A percentile compares a stretch with the other conserved stretches of the same genome.
These are phyloP conservation scores for Trichophyton verrucosum DNA, from an alignment of 2,329 filamentous ascomycete genomes.

Conservation along the genomic window DNA sequence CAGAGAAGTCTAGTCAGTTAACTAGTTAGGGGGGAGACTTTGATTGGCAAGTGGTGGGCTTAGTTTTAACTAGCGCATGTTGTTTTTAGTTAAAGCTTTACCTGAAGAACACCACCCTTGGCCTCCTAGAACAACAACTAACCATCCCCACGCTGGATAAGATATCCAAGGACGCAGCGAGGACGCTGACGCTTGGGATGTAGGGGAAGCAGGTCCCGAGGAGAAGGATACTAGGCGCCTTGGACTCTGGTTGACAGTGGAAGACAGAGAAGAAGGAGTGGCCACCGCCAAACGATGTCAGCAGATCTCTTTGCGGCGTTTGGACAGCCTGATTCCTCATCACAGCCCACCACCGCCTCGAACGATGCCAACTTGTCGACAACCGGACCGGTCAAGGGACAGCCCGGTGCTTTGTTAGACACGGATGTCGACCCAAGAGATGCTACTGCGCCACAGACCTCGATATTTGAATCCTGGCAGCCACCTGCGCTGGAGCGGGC, in stretches of 20 bases:
- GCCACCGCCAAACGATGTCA: slow-evolving; percentile 31
- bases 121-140: not conserved
- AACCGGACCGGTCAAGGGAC: not conserved
- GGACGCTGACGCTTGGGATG: not conserved
- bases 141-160: not conserved
- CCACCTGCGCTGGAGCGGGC: not conserved
- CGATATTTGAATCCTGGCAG: not conserved
- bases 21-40: no score
- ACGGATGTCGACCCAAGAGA: not conserved
- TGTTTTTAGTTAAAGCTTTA: not conserved
- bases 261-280: not conserved
- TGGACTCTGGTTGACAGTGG: not conserved
- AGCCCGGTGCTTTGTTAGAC: not conserved
- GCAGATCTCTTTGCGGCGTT: slow-evolving; percentile 44
- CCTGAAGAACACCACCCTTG: not conserved
- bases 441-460: not conserved
- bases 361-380: not conserved
- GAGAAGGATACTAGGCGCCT: not conserved
- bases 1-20: no score
- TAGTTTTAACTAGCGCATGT: not conserved
- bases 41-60: not conserved
- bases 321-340: slow-evolving; percentile 16
- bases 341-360: not conserved
- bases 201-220: not conserved
- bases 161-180: not conserved